Percentiles rank a stretch among this genome's conserved stretches.
These are phyloP conservation scores for Trichocomaceae sp. DNA, from an alignment of 2,329 filamentous ascomycete species.

Conservation along the genomic window DNA sequence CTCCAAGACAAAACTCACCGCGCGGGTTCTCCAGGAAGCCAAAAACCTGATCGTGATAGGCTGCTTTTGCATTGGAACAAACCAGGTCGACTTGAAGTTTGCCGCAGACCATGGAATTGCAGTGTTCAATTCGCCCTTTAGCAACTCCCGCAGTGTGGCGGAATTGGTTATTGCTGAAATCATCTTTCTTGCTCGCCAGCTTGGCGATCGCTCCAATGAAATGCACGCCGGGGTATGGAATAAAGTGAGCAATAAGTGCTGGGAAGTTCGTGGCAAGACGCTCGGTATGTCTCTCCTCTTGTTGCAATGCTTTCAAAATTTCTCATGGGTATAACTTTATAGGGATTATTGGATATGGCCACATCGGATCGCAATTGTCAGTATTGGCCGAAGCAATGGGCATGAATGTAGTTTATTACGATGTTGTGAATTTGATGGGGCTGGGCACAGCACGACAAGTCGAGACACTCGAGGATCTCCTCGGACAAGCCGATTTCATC, in stretches of 20 bases:
- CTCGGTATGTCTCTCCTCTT: slow-evolving; percentile 52
- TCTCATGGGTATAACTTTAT: not conserved
- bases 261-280: slow-evolving; percentile 97
- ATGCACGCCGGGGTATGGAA: slow-evolving; percentile 95
- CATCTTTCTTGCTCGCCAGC: slow-evolving; percentile 81
- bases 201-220: slow-evolving; percentile 88
- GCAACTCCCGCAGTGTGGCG: slow-evolving; percentile 93
- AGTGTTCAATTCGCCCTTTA: slow-evolving; percentile 98
- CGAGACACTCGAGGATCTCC: slow-evolving; percentile 65
- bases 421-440: slow-evolving; percentile 89
- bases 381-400: slow-evolving; percentile 96
- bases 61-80: slow-evolving; percentile 98
- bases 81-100: slow-evolving; percentile 41
- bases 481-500: slow-evolving; percentile 80
- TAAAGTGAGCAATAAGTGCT: slow-evolving; percentile 93
- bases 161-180: slow-evolving; percentile 94
- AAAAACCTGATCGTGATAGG: slow-evolving; percentile 93
- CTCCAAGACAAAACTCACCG: slow-evolving; percentile 91
- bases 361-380: slow-evolving; percentile 93
- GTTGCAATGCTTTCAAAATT: not conserved
- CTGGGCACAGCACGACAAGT: slow-evolving; percentile 84
- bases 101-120: slow-evolving; percentile 61
- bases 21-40: slow-evolving; percentile 75
- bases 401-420: slow-evolving; percentile 96
- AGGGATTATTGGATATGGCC: slow-evolving; percentile 93